Conservation (phyloP, 2,329 filamentous ascomycete species). For the Stagonosporopsis chrysanthemi region DNA sequence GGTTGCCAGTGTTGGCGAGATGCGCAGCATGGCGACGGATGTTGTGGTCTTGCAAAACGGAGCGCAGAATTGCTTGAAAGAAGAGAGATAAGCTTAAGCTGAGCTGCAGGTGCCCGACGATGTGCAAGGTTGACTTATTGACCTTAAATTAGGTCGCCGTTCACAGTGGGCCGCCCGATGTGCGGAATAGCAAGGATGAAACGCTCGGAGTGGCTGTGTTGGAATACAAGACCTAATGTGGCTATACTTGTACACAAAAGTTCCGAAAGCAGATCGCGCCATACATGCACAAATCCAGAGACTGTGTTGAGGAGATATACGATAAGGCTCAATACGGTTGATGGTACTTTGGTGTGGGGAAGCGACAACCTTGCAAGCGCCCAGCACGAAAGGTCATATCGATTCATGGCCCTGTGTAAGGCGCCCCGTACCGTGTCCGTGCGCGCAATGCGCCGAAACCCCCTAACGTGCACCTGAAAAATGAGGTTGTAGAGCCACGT, state of each 20-base stretch:
- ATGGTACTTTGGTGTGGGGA: background rate
- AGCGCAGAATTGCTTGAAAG: background rate
- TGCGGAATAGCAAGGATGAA: slow-evolving; percentile 12
- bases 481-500: too few species aligned
- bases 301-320: slow-evolving; percentile 2
- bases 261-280: background rate
- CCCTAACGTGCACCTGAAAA: too few species aligned
- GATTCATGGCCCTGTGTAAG: slow-evolving; percentile 2
- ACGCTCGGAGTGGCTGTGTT: slow-evolving; percentile 14
- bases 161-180: slow-evolving; percentile 8
- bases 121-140: slow-evolving; percentile 1
- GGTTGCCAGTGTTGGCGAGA: background rate
- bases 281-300: background rate
- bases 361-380: slow-evolving; percentile 4
- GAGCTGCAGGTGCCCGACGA: slow-evolving; percentile 5
- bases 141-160: slow-evolving; percentile 16
- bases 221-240: background rate
- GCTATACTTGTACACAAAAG: background rate
- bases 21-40: slow-evolving; percentile 6
- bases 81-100: background rate
- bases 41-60: background rate
- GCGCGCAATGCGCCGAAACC: too few species aligned
- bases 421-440: slow-evolving; percentile 8
- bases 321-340: slow-evolving; percentile 1
- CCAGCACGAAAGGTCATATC: slow-evolving; percentile 2